Percentiles rank a stretch among this genome's conserved stretches.
Conservation (phyloP, 1,139 yeast genomes). For the Starmera stellimalicola region DNA sequence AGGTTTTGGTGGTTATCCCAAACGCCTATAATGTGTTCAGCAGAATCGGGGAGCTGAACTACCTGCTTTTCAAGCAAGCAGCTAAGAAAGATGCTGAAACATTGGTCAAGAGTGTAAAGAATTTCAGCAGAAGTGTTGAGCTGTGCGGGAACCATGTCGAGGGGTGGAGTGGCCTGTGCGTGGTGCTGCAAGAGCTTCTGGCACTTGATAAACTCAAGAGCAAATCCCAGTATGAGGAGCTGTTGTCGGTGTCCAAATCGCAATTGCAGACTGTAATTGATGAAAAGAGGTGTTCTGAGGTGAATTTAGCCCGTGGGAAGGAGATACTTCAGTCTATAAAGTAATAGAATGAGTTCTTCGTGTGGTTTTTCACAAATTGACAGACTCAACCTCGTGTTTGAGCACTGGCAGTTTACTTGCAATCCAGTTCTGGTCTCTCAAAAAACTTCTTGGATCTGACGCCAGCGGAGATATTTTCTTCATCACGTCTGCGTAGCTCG, state of each 20-base stretch:
- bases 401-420: slow-evolving; percentile 45
- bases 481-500: slow-evolving; percentile 48
- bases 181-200: slow-evolving; percentile 26
- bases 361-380: slow-evolving; percentile 12
- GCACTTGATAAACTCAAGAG: slow-evolving; percentile 12
- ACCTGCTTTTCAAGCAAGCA: slow-evolving; percentile 6
- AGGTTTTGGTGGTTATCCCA: slow-evolving; percentile 59
- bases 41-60: slow-evolving; percentile 42
- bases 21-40: slow-evolving; percentile 66
- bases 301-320: slow-evolving; percentile 25
- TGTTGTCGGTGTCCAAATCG: slow-evolving; percentile 24
- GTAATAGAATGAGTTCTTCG: not conserved
- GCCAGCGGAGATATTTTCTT: slow-evolving; percentile 28
- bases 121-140: slow-evolving; percentile 65
- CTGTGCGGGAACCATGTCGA: slow-evolving; percentile 58
- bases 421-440: slow-evolving; percentile 84
- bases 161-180: slow-evolving; percentile 69
- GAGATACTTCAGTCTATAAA: slow-evolving; percentile 6
- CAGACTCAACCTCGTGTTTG: slow-evolving; percentile 21
- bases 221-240: slow-evolving; percentile 17
- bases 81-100: slow-evolving; percentile 4
- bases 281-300: slow-evolving; percentile 21
- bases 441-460: slow-evolving; percentile 62
- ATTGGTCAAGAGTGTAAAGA: slow-evolving; percentile 27
- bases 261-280: slow-evolving; percentile 28